These are phyloP conservation scores for Solanum habrochaites DNA, from an alignment of 257 asterid genomes.

Conservation along the genomic window DNA sequence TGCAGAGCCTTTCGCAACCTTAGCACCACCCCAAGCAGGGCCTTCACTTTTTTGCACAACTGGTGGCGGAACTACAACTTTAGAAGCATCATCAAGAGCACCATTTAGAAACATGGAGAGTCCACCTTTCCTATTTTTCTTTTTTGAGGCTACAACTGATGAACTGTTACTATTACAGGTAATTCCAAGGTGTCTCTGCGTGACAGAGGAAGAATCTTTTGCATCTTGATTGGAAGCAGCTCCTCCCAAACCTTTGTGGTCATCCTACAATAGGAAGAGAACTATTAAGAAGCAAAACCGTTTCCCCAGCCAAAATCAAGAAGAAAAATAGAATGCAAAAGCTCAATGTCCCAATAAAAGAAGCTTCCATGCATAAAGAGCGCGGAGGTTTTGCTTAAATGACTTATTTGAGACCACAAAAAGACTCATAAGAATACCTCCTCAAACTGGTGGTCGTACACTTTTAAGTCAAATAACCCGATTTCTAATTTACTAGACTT, in stretches of 20 bases:
- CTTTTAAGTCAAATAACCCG: neutral
- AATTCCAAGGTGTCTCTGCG: slow-evolving; percentile 24
- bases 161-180: slow-evolving; percentile 9
- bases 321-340: neutral
- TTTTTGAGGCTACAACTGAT: slow-evolving; percentile 45
- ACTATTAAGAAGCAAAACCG: neutral
- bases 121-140: slow-evolving; percentile 83
- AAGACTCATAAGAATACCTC: neutral
- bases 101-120: slow-evolving; percentile 95
- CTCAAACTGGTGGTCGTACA: neutral
- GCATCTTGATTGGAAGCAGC: slow-evolving; percentile 11
- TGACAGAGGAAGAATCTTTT: slow-evolving; percentile 12
- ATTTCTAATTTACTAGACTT: neutral
- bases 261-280: slow-evolving; percentile 8
- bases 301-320: neutral
- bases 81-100: slow-evolving; percentile 75
- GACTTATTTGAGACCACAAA: neutral
- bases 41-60: slow-evolving; percentile 51
- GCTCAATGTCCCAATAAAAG: neutral
- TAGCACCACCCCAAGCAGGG: slow-evolving; percentile 99
- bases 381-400: neutral
- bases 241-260: slow-evolving; percentile 24
- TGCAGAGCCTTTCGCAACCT: slow-evolving; percentile 31
- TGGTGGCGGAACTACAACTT: slow-evolving; percentile 35
- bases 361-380: neutral